Percentiles rank a stretch among this genome's conserved stretches.
These are phyloP conservation scores for Cyberlindnera nakhonratchasimensis DNA, from an alignment of 805 yeast genomes.

Conservation along the genomic window DNA sequence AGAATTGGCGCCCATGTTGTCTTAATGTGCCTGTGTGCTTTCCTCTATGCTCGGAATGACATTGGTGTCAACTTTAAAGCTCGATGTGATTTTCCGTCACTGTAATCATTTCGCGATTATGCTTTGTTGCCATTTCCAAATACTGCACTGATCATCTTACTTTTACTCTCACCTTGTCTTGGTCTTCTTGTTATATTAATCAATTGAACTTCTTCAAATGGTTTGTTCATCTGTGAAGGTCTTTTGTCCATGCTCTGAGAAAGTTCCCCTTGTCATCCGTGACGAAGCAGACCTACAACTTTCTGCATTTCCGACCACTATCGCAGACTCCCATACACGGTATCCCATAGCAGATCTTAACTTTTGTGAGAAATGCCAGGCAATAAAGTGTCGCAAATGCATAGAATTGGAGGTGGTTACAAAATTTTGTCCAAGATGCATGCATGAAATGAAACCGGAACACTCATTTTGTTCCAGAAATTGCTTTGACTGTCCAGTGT, in stretches of 20 bases:
- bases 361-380: constrained; percentile 26
- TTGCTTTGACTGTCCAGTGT: constrained; percentile 29
- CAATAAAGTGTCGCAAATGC: constrained; percentile 28
- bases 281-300: constrained; percentile 10
- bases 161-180: no score
- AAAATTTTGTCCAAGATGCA: constrained; percentile 29
- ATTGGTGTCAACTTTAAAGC: no score
- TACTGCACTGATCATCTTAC: no score
- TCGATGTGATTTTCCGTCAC: no score
- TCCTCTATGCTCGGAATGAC: not conserved
- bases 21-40: not conserved
- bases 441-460: constrained; percentile 26
- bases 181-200: no score
- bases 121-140: no score
- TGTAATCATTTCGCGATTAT: not conserved
- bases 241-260: constrained; percentile 30
- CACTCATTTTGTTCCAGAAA: constrained; percentile 24
- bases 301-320: constrained; percentile 24
- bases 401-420: constrained; percentile 25
- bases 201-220: not conserved
- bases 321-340: constrained; percentile 18
- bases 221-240: not conserved
- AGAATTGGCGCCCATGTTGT: constrained; percentile 51
- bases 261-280: constrained; percentile 9
- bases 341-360: constrained; percentile 19